phyloP scores from a whole-genome alignment of 2,329 filamentous ascomycete genomes.

The Aspergillus sp. region DNA sequence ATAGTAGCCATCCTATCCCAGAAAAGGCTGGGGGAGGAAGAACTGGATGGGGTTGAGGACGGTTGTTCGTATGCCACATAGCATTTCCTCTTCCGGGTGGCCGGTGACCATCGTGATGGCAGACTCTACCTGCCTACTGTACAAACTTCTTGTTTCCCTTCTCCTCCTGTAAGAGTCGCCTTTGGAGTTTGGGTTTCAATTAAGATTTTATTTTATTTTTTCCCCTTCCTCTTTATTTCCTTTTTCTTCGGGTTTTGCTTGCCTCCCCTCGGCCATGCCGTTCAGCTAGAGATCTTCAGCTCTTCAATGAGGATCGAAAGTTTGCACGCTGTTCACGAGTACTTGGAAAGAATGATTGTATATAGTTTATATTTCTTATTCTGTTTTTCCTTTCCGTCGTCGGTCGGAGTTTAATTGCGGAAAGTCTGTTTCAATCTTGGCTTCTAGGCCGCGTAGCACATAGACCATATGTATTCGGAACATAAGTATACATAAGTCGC shows the following conservation, averaged over 20 bases:
- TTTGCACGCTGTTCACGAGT: neutral
- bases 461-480: neutral
- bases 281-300: neutral
- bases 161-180: neutral
- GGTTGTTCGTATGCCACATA: constrained; percentile 1
- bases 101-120: constrained; percentile 16
- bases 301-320: neutral
- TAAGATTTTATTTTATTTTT: neutral
- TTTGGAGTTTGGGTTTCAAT: neutral
- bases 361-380: neutral
- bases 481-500: neutral
- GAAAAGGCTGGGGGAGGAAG: constrained; percentile 4
- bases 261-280: neutral
- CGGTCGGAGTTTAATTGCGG: constrained; percentile 2
- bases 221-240: neutral
- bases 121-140: neutral
- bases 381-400: neutral
- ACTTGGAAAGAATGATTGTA: neutral
- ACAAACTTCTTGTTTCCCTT: neutral
- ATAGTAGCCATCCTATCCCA: neutral
- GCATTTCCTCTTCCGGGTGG: constrained; percentile 11
- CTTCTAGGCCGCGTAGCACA: neutral
- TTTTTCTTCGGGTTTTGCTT: neutral
- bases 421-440: neutral
- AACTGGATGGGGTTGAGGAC: neutral